These are phyloP conservation scores for Ophiostoma sp. DNA, from an alignment of 2,329 filamentous ascomycete genomes.

Conservation along the genomic window DNA sequence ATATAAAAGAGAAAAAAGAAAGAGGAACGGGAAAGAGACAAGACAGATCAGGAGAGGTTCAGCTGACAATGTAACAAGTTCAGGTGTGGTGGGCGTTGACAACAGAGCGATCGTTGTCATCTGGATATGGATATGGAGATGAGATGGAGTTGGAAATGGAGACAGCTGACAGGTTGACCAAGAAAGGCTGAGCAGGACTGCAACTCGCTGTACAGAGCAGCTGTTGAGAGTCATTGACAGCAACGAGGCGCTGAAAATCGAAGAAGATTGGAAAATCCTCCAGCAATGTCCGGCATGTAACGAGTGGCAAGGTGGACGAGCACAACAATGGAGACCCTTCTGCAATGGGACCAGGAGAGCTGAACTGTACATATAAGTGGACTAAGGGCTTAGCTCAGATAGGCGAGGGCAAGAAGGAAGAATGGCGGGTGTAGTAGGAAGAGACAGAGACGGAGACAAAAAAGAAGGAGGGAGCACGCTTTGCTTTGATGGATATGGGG, in stretches of 20 bases:
- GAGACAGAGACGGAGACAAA: background rate
- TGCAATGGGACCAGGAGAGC: constrained; percentile 17
- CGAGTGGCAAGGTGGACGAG: constrained; percentile 10
- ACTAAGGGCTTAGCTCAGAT: constrained; percentile 15
- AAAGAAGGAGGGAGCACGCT: background rate
- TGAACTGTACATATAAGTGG: constrained; percentile 23
- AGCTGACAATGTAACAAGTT: constrained; percentile 5
- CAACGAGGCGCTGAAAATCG: background rate
- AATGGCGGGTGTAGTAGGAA: background rate
- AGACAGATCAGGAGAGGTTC: background rate
- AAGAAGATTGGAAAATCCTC: background rate
- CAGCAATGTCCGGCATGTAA: constrained; percentile 2
- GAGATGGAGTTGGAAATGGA: background rate
- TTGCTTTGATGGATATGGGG: background rate
- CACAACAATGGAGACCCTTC: constrained; percentile 7
- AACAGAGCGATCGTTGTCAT: background rate
- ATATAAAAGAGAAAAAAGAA: background rate
- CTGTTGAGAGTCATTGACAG: background rate
- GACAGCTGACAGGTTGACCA: background rate
- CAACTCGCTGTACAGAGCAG: no score
- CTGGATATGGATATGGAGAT: background rate
- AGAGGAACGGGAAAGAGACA: background rate
- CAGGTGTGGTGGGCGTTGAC: background rate
- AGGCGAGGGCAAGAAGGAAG: background rate
- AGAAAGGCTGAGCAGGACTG: background rate